Percentiles rank a stretch among this genome's conserved stretches.
phyloP scores from a whole-genome alignment of 1,139 yeast genomes.

The Geotrichum candidum region DNA sequence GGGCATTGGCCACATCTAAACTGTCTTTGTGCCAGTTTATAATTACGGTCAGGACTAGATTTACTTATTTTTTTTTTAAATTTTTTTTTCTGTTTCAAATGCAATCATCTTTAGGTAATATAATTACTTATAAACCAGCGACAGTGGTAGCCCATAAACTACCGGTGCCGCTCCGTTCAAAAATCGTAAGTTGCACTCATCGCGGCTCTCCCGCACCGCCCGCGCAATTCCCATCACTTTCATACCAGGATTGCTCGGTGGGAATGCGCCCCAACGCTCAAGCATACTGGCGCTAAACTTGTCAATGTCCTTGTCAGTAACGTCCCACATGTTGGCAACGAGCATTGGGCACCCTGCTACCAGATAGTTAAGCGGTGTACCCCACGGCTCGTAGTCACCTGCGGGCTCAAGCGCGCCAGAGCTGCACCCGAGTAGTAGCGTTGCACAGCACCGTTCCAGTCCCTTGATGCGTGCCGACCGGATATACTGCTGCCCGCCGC shows the following conservation, averaged over 20 bases:
- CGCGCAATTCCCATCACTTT: conserved; percentile 36
- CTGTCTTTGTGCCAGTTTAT: too few species aligned
- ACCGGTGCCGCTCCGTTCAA: conserved; percentile 82
- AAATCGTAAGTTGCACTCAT: conserved; percentile 55
- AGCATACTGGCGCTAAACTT: conserved; percentile 58
- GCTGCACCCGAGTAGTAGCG: conserved; percentile 83
- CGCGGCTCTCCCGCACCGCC: conserved; percentile 56
- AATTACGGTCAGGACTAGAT: too few species aligned
- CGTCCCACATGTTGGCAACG: conserved; percentile 90
- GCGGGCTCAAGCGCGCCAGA: conserved; percentile 63
- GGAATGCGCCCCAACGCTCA: conserved; percentile 54
- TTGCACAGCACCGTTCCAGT: conserved; percentile 50
- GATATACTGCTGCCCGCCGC: conserved; percentile 85
- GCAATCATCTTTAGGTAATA: background rate
- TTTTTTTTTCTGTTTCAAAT: background rate
- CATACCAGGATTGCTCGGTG: conserved; percentile 17
- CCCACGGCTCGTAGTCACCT: conserved; percentile 66
- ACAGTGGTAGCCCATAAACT: conserved; percentile 65
- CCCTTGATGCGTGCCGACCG: conserved; percentile 46
- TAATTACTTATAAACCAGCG: conserved; percentile 12
- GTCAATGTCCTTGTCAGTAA: conserved; percentile 92
- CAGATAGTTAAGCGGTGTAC: conserved; percentile 70
- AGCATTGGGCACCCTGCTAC: conserved; percentile 78
- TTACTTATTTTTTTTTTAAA: too few species aligned
- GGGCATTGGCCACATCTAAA: too few species aligned